Evolutionary conservation across 495 filamentous ascomycete genomes (phyloP).

Genomic region (Letharia lupina): DNA sequence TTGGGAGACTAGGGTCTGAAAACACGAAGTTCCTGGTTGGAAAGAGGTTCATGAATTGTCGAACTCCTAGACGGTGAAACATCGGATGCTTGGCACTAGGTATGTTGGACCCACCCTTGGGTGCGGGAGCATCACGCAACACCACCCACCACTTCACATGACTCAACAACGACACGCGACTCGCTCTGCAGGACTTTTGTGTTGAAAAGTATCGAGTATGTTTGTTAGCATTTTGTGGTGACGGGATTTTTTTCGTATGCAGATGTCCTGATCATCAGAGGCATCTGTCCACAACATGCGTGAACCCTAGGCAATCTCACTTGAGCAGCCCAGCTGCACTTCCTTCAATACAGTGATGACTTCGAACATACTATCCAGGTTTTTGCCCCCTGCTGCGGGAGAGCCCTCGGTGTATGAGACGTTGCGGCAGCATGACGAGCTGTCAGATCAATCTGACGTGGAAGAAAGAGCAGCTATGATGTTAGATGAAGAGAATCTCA

Average conservation of each 20-base stretch:
- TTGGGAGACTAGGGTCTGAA: not conserved
- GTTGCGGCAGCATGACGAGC: slow-evolving; percentile 52
- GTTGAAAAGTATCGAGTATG: not conserved
- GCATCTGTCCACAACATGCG: slow-evolving; percentile 13
- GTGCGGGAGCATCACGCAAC: not conserved
- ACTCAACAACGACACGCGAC: not conserved
- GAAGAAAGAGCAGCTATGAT: slow-evolving; percentile 62
- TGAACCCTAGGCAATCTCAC: slow-evolving; percentile 9
- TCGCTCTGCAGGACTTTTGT: not conserved
- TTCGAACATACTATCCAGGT: slow-evolving; percentile 66
- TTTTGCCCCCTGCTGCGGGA: slow-evolving; percentile 53
- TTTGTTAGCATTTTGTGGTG: not conserved
- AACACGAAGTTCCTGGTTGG: too few species aligned
- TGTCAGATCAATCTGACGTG: slow-evolving; percentile 50
- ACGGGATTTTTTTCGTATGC: not conserved
- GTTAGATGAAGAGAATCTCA: slow-evolving; percentile 60
- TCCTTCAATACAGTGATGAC: slow-evolving; percentile 48
- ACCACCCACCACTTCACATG: not conserved
- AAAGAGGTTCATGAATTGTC: too few species aligned
- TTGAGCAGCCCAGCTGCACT: not conserved
- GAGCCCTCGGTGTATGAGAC: slow-evolving; percentile 66
- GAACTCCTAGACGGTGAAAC: not conserved
- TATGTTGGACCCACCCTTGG: not conserved
- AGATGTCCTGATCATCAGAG: slow-evolving; percentile 11
- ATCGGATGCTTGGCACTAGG: not conserved